Conservation (phyloP, 2,329 filamentous ascomycete species). For the Trichophyton benhamiae region DNA sequence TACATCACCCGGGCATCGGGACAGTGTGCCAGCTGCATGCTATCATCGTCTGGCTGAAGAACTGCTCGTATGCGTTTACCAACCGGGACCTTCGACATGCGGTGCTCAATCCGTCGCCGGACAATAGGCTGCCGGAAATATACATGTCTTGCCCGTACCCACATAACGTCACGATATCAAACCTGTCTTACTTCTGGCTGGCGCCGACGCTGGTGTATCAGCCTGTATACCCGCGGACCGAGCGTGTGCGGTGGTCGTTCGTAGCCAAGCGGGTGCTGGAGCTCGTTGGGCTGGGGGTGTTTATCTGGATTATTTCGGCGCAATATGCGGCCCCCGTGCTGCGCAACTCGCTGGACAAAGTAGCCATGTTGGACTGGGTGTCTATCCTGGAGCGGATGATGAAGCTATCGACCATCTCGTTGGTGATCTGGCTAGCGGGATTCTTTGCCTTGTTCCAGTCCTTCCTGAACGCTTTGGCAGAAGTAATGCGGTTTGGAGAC, state of each 20-base stretch:
- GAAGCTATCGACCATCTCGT: slow-evolving; percentile 88
- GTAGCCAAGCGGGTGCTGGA: slow-evolving; percentile 73
- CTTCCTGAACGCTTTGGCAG: slow-evolving; percentile 78
- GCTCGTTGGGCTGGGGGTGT: slow-evolving; percentile 62
- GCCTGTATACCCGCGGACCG: slow-evolving; percentile 81
- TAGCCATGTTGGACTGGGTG: slow-evolving; percentile 64
- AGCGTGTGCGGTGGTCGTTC: slow-evolving; percentile 73
- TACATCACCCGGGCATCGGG: slow-evolving; percentile 87
- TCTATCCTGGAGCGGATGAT: slow-evolving; percentile 80
- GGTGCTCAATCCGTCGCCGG: slow-evolving; percentile 62
- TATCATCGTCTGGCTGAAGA: slow-evolving; percentile 92
- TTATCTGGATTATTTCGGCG: slow-evolving; percentile 89
- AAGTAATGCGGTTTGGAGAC: slow-evolving; percentile 81
- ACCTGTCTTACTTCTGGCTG: slow-evolving; percentile 95
- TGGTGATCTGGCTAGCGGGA: slow-evolving; percentile 93
- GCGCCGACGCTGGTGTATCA: slow-evolving; percentile 94
- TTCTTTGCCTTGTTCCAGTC: slow-evolving; percentile 97
- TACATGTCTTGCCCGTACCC: slow-evolving; percentile 82
- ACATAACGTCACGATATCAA: slow-evolving; percentile 73
- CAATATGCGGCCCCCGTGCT: slow-evolving; percentile 89
- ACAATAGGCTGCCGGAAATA: slow-evolving; percentile 62
- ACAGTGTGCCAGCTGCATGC: slow-evolving; percentile 84
- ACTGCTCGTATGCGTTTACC: slow-evolving; percentile 87
- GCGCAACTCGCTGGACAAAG: slow-evolving; percentile 78
- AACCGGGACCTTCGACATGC: slow-evolving; percentile 91